A percentile compares a stretch with the other conserved stretches of the same genome.
phyloP scores from a whole-genome alignment of 345 rosid genomes.

The Brassica cretica region DNA sequence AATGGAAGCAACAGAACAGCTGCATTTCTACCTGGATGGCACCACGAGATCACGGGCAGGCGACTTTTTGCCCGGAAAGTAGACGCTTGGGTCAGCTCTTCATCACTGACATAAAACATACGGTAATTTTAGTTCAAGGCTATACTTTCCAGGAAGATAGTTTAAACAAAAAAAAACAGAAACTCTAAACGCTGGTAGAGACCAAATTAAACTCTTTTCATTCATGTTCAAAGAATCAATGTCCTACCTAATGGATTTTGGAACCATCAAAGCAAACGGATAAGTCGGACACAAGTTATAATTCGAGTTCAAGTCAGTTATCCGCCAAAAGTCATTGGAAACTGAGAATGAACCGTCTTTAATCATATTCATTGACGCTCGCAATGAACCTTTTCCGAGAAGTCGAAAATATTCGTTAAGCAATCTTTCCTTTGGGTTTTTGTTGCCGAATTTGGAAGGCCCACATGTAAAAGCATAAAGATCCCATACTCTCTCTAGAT shows the following conservation, averaged over 20 bases:
- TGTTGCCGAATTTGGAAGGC: conserved; percentile 63
- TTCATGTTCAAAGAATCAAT: conserved; percentile 26
- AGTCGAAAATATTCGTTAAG: conserved; percentile 94
- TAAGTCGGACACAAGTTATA: conserved; percentile 77
- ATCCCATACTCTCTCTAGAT: conserved; percentile 76
- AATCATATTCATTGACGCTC: conserved; percentile 70
- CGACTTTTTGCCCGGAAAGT: conserved; percentile 86
- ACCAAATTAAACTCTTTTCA: conserved; percentile 11
- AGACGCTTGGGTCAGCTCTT: conserved; percentile 83
- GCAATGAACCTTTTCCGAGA: conserved; percentile 58
- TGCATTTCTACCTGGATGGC: conserved; percentile 74
- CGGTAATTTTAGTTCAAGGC: conserved; percentile 5
- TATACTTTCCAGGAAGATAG: conserved; percentile 14
- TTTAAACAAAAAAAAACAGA: conserved; percentile 23
- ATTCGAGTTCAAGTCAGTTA: conserved; percentile 64
- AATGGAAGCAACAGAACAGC: conserved; percentile 26
- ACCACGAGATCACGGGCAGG: conserved; percentile 91
- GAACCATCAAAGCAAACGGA: conserved; percentile 90
- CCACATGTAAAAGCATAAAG: conserved; percentile 83
- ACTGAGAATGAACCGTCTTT: conserved; percentile 61
- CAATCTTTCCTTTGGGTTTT: conserved; percentile 78
- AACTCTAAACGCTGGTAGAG: conserved; percentile 10
- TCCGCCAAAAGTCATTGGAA: conserved; percentile 90
- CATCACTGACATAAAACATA: conserved; percentile 58
- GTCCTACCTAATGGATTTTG: conserved; percentile 73